Conservation (phyloP, 2,329 filamentous ascomycete genomes). For the Fusarium beomiforme region DNA sequence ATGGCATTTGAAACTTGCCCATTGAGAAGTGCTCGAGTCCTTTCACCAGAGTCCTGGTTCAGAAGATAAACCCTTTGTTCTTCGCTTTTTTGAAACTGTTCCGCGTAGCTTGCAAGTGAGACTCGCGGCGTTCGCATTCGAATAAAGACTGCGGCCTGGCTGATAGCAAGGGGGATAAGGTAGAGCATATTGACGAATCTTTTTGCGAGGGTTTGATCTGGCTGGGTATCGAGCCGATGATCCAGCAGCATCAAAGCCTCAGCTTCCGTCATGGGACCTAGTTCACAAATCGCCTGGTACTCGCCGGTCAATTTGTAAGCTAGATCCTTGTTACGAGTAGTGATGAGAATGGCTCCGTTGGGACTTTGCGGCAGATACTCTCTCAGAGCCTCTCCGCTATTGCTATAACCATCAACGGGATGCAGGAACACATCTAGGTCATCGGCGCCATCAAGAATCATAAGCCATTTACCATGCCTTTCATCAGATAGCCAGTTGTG, state of each 20-base stretch:
- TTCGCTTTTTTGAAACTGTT: conserved; percentile 43
- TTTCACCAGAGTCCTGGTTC: conserved; percentile 28
- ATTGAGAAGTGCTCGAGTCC: conserved; percentile 4
- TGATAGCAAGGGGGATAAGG: conserved; percentile 44
- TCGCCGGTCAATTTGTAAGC: no score
- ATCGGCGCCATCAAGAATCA: no score
- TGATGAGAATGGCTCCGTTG: no score
- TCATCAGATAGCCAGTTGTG: no score
- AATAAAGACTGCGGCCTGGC: conserved; percentile 45
- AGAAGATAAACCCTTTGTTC: conserved; percentile 39
- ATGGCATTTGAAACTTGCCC: background rate
- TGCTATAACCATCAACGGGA: no score
- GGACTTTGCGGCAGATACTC: no score
- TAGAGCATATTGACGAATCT: conserved; percentile 23
- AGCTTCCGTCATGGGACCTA: background rate
- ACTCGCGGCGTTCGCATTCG: conserved; percentile 16
- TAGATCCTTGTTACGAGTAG: no score
- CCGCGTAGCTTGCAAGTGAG: conserved; percentile 45
- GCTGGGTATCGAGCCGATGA: background rate
- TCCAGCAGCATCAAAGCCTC: background rate
- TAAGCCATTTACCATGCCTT: no score
- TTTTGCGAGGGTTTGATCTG: background rate
- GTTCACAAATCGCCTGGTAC: no score
- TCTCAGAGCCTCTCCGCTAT: no score
- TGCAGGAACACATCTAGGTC: no score